Evolutionary conservation across 805 yeast species (phyloP).

Genomic region (Starmerella apis): DNA sequence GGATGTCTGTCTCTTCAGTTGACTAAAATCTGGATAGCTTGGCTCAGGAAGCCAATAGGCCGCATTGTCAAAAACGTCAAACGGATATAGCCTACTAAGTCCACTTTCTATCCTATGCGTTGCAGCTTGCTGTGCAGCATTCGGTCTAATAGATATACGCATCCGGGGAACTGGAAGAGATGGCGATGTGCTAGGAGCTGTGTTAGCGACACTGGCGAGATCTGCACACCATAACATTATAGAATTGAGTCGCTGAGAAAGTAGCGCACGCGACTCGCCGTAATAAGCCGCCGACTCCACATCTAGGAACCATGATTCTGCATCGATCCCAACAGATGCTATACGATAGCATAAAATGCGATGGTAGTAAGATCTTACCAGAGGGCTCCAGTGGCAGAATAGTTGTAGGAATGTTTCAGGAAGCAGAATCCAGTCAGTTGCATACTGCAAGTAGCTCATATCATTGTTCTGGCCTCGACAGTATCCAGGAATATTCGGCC

Average conservation of each 20-base stretch:
- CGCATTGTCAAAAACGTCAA: conserved; percentile 33
- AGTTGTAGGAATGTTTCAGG: conserved; percentile 43
- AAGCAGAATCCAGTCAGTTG: conserved; percentile 47
- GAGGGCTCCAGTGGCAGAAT: conserved; percentile 71
- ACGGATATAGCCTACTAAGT: conserved; percentile 28
- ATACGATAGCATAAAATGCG: conserved; percentile 61
- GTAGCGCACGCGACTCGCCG: conserved; percentile 25
- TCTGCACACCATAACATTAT: conserved; percentile 20
- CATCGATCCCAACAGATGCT: conserved; percentile 27
- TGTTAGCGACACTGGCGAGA: conserved; percentile 10
- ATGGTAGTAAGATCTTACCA: conserved; percentile 58
- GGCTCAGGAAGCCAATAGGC: conserved; percentile 27
- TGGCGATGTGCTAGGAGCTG: conserved; percentile 22
- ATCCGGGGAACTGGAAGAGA: conserved; percentile 30
- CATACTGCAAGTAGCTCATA: conserved; percentile 40
- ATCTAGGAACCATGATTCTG: conserved; percentile 23
- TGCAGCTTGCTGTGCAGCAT: conserved; percentile 6
- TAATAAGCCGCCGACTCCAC: conserved; percentile 27
- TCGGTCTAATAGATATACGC: conserved; percentile 23
- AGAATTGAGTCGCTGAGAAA: conserved; percentile 21
- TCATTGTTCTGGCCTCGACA: conserved; percentile 7
- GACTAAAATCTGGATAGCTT: not conserved
- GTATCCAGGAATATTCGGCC: conserved; percentile 46
- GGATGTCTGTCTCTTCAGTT: not conserved
- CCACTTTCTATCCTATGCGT: conserved; percentile 12